Evolutionary conservation across 192 early-diverging fungal genomes (phyloP).

Genomic region (Obelidium mucronatum): DNA sequence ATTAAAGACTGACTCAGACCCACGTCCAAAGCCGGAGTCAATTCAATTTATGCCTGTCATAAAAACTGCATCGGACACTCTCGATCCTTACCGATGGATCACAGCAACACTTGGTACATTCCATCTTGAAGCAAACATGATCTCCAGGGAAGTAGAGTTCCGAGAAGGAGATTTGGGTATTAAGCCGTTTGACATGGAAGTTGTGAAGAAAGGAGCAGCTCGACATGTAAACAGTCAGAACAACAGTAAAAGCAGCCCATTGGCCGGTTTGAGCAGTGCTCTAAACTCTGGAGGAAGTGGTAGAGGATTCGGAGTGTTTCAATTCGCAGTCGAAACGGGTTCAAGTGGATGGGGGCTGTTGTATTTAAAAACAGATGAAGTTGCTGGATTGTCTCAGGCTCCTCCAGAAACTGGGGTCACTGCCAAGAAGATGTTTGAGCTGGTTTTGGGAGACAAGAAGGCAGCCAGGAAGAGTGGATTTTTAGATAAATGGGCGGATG

Average conservation of each 20-base stretch:
- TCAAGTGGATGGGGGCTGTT: conserved; percentile 24
- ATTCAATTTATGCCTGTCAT: conserved; percentile 10
- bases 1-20: background rate
- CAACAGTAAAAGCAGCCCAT: background rate
- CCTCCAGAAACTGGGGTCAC: conserved; percentile 22
- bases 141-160: conserved; percentile 9
- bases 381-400: conserved; percentile 29
- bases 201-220: background rate
- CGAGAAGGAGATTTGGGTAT: conserved; percentile 27
- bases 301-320: conserved; percentile 11
- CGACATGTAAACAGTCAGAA: background rate
- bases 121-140: conserved; percentile 25
- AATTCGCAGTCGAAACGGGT: conserved; percentile 20
- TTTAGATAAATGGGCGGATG: conserved; percentile 26
- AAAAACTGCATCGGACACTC: background rate
- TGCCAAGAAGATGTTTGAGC: conserved; percentile 21
- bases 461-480: conserved; percentile 22
- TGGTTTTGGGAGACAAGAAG: conserved; percentile 24
- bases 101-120: conserved; percentile 27
- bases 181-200: conserved; percentile 3
- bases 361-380: conserved; percentile 33
- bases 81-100: conserved; percentile 32
- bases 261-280: background rate
- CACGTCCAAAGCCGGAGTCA: conserved; percentile 21
- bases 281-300: background rate